Conservation (phyloP, 2,329 filamentous ascomycete genomes). For the Sporothrix dimorphospora region DNA sequence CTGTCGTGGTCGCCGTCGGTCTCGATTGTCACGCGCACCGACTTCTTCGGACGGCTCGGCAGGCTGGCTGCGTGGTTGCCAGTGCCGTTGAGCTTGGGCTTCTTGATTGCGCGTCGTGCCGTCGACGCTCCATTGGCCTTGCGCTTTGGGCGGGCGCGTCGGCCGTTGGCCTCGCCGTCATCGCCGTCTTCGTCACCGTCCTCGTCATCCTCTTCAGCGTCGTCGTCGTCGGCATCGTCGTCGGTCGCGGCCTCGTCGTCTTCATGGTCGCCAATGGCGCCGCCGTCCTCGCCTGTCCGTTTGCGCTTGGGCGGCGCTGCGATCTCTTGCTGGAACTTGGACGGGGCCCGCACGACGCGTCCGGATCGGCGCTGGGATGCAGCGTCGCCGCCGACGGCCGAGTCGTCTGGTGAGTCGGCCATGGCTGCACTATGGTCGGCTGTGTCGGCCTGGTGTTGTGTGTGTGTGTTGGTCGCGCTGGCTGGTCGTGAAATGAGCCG, state of each 20-base stretch:
- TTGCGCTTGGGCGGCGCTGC: conserved; percentile 60
- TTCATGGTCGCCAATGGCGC: conserved; percentile 50
- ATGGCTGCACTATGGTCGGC: conserved; percentile 3
- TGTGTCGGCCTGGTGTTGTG: neutral
- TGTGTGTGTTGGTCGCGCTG: neutral
- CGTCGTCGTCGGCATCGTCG: conserved; percentile 39
- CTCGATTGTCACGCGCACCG: conserved; percentile 55
- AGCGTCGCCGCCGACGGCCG: conserved; percentile 24
- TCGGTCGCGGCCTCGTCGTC: conserved; percentile 46
- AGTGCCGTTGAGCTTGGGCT: conserved; percentile 64
- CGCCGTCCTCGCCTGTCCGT: conserved; percentile 41
- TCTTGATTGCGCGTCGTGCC: conserved; percentile 62
- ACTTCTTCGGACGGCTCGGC: conserved; percentile 60
- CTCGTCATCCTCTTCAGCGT: conserved; percentile 46
- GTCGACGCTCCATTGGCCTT: conserved; percentile 34
- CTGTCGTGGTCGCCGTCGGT: conserved; percentile 57
- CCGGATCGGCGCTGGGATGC: conserved; percentile 64
- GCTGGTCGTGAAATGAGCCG: neutral
- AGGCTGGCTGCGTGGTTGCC: conserved; percentile 49
- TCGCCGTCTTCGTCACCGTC: conserved; percentile 42
- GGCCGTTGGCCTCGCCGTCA: conserved; percentile 40
- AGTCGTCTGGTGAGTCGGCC: conserved; percentile 26
- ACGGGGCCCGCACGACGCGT: conserved; percentile 65
- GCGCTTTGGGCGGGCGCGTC: conserved; percentile 43
- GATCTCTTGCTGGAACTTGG: conserved; percentile 62